Percentiles rank a stretch among this genome's conserved stretches.
phyloP scores from a whole-genome alignment of 2,329 filamentous ascomycete species.

The Xylariomycetidae sp. region DNA sequence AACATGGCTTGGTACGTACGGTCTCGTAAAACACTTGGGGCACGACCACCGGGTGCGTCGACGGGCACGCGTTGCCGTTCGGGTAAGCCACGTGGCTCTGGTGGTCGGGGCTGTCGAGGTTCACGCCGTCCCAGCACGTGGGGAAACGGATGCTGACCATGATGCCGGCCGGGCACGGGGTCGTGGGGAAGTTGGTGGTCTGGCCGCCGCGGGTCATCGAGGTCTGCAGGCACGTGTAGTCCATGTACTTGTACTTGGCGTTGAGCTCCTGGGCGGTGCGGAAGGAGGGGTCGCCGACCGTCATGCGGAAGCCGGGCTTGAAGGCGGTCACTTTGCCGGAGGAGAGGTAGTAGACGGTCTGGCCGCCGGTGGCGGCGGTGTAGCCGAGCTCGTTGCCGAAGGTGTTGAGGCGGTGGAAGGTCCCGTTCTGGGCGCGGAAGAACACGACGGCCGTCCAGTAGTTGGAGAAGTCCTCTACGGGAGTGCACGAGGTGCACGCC shows the following conservation, averaged over 20 bases:
- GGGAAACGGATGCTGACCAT: slow-evolving; percentile 21
- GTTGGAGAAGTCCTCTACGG: slow-evolving; percentile 24
- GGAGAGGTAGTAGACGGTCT: slow-evolving; percentile 37
- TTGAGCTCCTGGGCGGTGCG: slow-evolving; percentile 22
- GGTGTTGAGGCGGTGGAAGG: slow-evolving; percentile 24
- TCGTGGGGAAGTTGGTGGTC: slow-evolving; percentile 21
- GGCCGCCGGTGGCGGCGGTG: slow-evolving; percentile 25
- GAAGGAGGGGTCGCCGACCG: slow-evolving; percentile 31
- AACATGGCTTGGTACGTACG: too few relatives aligned
- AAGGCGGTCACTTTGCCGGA: slow-evolving; percentile 33
- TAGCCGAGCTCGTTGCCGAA: slow-evolving; percentile 26
- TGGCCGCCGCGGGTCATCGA: slow-evolving; percentile 24
- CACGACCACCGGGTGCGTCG: slow-evolving; percentile 24
- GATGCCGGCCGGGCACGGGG: slow-evolving; percentile 19
- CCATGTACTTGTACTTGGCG: slow-evolving; percentile 24
- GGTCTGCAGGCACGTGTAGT: slow-evolving; percentile 22
- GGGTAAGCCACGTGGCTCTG: slow-evolving; percentile 28
- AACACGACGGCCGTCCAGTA: slow-evolving; percentile 24
- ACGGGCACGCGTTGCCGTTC: slow-evolving; percentile 23
- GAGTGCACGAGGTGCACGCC: slow-evolving; percentile 24
- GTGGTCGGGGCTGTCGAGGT: slow-evolving; percentile 25
- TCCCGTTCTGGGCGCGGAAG: slow-evolving; percentile 24
- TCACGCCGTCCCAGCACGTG: slow-evolving; percentile 27
- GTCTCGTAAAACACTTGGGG: slow-evolving; percentile 38
- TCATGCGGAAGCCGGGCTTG: slow-evolving; percentile 37